phyloP scores from a whole-genome alignment of 2,329 filamentous ascomycete species.

The Sphaerostilbella broomeana region DNA sequence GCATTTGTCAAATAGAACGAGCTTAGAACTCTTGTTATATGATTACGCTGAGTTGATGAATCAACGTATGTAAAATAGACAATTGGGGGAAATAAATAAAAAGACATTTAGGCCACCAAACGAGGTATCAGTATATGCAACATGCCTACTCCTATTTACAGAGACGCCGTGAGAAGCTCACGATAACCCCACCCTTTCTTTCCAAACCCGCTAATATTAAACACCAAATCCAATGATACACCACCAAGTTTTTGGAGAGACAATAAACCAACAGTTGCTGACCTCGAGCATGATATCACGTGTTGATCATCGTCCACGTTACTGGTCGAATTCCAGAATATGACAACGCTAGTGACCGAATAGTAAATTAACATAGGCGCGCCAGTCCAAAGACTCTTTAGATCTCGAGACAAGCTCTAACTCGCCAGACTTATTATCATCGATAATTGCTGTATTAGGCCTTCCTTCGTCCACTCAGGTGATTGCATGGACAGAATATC shows the following conservation, averaged over 20 bases:
- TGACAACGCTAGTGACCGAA: too few species aligned
- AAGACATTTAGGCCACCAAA: slow-evolving; percentile 12
- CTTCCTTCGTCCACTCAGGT: slow-evolving; percentile 55
- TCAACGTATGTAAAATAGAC: slow-evolving; percentile 15
- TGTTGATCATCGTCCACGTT: slow-evolving; percentile 13
- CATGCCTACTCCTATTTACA: slow-evolving; percentile 21
- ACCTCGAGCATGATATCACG: slow-evolving; percentile 13
- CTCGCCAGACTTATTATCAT: slow-evolving; percentile 38
- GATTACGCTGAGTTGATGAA: slow-evolving; percentile 9
- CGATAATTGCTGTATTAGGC: slow-evolving; percentile 62
- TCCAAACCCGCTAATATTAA: slow-evolving; percentile 15
- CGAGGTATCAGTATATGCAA: slow-evolving; percentile 22
- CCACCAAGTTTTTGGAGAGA: slow-evolving; percentile 15
- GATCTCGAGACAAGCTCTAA: not conserved
- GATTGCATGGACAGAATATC: slow-evolving; percentile 60
- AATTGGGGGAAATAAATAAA: slow-evolving; percentile 11
- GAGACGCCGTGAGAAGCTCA: slow-evolving; percentile 11
- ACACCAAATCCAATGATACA: slow-evolving; percentile 17
- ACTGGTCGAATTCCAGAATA: too few species aligned
- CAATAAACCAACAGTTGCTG: slow-evolving; percentile 12
- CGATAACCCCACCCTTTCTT: slow-evolving; percentile 15
- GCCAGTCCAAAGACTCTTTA: not conserved
- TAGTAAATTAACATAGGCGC: too few species aligned
- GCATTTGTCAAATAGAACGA: too few species aligned
- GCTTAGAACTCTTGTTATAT: slow-evolving; percentile 9